Evolutionary conservation across 2,329 filamentous ascomycete genomes (phyloP), one percentile per base, ranked within the genome.

Genomic region (Fusarium austroafricanum): DNA sequence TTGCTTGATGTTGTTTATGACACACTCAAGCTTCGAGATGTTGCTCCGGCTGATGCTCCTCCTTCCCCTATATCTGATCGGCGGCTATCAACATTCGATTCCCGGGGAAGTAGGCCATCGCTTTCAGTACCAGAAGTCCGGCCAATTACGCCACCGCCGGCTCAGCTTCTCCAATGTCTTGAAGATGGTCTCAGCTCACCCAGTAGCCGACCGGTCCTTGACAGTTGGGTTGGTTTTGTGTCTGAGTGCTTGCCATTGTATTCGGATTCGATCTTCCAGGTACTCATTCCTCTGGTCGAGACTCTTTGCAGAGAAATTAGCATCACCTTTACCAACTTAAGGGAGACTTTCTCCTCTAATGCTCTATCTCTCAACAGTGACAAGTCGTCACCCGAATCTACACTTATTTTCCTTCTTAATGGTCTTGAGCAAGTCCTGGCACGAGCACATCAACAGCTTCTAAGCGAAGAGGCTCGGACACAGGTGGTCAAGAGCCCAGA

Each of bases 381-480:
- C 57, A 76, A 61, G 54, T 75, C 60, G 55, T 77, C 67, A 49
- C 92, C 87, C 8, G 93, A 93, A 78, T 87, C 91, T 1, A 92
- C 91, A 0, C 80, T 95, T 2, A 93, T 96, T 46, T 90, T 91
- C n/a, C 83, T 99, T 2, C 83, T 99, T n/a, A 95, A 96, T 68
- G 96, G 93, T 0, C 84, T 99, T 2, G 96, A 99, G 78, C 93
- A 96, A 73, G 90, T 97, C 23, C 83, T 99, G 59, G 94, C 94
- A 18, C 89, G 90, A 71, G 94, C 91, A 6, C 96, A 99, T 78
- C 92, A 97, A 72, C 90, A 90, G 59, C 83, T 98, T 20, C 80
- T 94, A 50, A 83, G 86, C 23, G 93, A 97, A 71, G 93, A 97
- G 78, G 87, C 89, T 39, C 88, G 87, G 65, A 84, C 86, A 42